Evolutionary conservation across 345 rosid species (phyloP).

Genomic region (Bruguiera sexangula): DNA sequence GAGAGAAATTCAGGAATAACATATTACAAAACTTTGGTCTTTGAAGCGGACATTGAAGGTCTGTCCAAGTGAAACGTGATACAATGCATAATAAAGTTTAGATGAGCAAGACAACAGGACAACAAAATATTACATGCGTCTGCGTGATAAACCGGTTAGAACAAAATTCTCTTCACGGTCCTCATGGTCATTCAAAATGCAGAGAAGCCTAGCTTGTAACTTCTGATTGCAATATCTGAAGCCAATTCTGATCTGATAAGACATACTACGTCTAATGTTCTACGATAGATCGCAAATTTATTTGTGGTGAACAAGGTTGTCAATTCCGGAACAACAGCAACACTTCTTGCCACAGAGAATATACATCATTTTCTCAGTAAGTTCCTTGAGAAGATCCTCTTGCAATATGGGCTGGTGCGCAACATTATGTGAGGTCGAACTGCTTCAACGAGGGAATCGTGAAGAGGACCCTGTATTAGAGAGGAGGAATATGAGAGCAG

Average conservation of each 20-base stretch:
- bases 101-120: background rate
- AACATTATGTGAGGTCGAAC: constrained; percentile 40
- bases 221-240: constrained; percentile 20
- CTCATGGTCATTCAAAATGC: constrained; percentile 6
- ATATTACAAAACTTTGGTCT: constrained; percentile 1
- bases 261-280: constrained; percentile 16
- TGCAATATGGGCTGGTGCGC: constrained; percentile 62
- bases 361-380: constrained; percentile 49
- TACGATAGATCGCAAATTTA: background rate
- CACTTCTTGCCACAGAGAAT: constrained; percentile 11
- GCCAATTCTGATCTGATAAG: constrained; percentile 21
- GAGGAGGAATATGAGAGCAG: constrained; percentile 12
- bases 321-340: constrained; percentile 31
- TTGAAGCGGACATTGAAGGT: background rate
- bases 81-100: background rate
- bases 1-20: background rate
- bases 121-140: constrained; percentile 1
- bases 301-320: constrained; percentile 22
- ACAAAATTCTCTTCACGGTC: background rate
- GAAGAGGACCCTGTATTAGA: constrained; percentile 47
- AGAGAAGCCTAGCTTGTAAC: background rate
- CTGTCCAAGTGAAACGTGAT: constrained; percentile 1
- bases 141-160: background rate
- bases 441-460: constrained; percentile 42
- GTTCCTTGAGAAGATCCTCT: constrained; percentile 61